Percentiles rank a stretch among this genome's conserved stretches.
Evolutionary conservation across 768 basidiomycete species (phyloP).

Genomic region (Boletus subcaerulescens): DNA sequence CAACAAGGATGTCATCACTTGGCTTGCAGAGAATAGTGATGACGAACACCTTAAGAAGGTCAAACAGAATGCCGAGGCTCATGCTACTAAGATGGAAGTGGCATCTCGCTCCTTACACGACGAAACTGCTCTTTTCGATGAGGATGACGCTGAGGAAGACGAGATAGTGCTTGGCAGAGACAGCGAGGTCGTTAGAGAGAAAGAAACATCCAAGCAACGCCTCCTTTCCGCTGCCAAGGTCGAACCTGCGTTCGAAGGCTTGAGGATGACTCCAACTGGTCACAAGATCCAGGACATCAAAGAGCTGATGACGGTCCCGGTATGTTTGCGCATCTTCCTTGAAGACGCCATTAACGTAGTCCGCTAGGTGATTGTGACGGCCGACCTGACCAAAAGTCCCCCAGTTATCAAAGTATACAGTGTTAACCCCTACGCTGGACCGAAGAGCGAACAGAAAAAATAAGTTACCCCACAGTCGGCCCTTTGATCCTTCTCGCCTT

Average conservation of each 20-base stretch:
- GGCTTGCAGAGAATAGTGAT: conserved; percentile 93
- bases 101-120: conserved; percentile 81
- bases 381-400: conserved; percentile 92
- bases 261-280: conserved; percentile 67
- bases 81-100: conserved; percentile 89
- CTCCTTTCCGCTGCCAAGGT: conserved; percentile 71
- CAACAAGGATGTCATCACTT: conserved; percentile 86
- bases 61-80: conserved; percentile 88
- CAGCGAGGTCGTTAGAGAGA: conserved; percentile 35
- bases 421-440: conserved; percentile 82
- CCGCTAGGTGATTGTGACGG: conserved; percentile 85
- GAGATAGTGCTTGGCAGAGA: conserved; percentile 76
- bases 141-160: conserved; percentile 78
- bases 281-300: conserved; percentile 95
- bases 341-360: conserved; percentile 4
- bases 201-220: conserved; percentile 76
- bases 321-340: conserved; percentile 38
- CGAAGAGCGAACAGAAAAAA: no score
- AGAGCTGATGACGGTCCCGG: conserved; percentile 91
- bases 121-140: conserved; percentile 85
- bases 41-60: conserved; percentile 96
- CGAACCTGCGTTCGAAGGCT: conserved; percentile 79
- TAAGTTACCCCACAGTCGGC: conserved; percentile 20
- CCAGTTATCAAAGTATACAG: conserved; percentile 98
- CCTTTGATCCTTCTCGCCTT: conserved; percentile 2